These are phyloP conservation scores for Diaporthe citri DNA, from an alignment of 2,329 filamentous ascomycete species.

Conservation along the genomic window DNA sequence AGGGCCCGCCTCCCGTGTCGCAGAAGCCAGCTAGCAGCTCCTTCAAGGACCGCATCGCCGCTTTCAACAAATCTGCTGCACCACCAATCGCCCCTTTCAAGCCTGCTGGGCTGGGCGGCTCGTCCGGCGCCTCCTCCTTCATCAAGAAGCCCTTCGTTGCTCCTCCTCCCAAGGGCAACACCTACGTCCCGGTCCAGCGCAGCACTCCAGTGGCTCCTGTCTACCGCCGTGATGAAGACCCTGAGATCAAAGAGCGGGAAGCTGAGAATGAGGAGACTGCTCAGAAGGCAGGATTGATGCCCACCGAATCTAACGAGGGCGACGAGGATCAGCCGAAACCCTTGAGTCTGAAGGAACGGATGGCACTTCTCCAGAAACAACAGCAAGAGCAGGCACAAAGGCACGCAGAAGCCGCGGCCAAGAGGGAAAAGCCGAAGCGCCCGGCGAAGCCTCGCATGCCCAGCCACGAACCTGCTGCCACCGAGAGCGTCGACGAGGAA, in stretches of 20 bases:
- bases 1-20: constrained; percentile 73
- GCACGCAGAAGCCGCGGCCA: constrained; percentile 81
- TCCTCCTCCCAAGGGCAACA: constrained; percentile 91
- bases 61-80: constrained; percentile 92
- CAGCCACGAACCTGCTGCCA: constrained; percentile 54
- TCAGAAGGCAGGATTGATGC: constrained; percentile 74
- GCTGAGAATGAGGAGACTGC: constrained; percentile 75
- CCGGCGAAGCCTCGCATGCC: constrained; percentile 72
- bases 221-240: constrained; percentile 90
- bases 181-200: constrained; percentile 83
- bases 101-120: constrained; percentile 69
- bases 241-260: constrained; percentile 75
- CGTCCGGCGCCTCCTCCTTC: constrained; percentile 73
- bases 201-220: constrained; percentile 79
- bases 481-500: constrained; percentile 47
- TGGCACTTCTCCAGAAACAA: constrained; percentile 93
- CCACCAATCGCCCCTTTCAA: constrained; percentile 93
- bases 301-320: constrained; percentile 60
- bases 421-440: constrained; percentile 90
- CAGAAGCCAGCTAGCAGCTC: constrained; percentile 83
- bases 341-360: constrained; percentile 92
- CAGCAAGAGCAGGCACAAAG: constrained; percentile 90
- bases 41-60: constrained; percentile 95
- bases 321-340: constrained; percentile 90
- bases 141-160: constrained; percentile 98